These are phyloP conservation scores for Diplodia intermedia DNA, from an alignment of 2,329 filamentous ascomycete genomes.

Conservation along the genomic window DNA sequence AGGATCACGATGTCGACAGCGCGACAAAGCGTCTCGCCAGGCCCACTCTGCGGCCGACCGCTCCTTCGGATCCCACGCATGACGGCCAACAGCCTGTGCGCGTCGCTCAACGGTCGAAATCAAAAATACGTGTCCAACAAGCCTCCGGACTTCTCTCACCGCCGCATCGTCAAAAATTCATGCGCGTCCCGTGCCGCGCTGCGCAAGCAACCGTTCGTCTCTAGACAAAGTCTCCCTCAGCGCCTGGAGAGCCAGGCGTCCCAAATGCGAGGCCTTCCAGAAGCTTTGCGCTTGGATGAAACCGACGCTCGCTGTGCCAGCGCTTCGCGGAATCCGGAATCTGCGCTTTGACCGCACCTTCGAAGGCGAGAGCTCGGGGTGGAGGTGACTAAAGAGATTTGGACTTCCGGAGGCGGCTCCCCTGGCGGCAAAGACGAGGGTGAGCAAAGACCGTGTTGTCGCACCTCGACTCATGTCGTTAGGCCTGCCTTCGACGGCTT, in stretches of 20 bases:
- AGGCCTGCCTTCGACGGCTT: background rate
- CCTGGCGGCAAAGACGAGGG: background rate
- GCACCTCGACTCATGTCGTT: constrained; percentile 1
- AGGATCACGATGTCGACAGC: constrained; percentile 30
- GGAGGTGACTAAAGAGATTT: constrained; percentile 6
- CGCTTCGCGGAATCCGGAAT: constrained; percentile 25
- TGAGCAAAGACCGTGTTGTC: constrained; percentile 3
- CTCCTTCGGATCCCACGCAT: constrained; percentile 30
- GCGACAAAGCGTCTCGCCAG: constrained; percentile 25
- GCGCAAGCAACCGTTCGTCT: background rate
- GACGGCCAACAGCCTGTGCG: constrained; percentile 25
- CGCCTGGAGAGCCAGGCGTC: background rate
- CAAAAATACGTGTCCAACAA: constrained; percentile 25
- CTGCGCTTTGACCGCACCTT: constrained; percentile 29
- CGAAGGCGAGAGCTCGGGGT: constrained; percentile 24
- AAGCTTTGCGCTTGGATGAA: constrained; percentile 24
- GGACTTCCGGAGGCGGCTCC: background rate
- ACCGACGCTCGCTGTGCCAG: constrained; percentile 23
- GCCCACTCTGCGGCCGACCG: constrained; percentile 26
- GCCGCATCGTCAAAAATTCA: constrained; percentile 25
- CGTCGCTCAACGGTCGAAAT: constrained; percentile 22
- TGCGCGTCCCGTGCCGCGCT: constrained; percentile 22
- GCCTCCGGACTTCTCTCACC: constrained; percentile 8
- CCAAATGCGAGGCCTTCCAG: constrained; percentile 22
- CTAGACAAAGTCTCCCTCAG: constrained; percentile 14